Evolutionary conservation across 257 asterid species (phyloP).

Genomic region (Solanum microdontum): DNA sequence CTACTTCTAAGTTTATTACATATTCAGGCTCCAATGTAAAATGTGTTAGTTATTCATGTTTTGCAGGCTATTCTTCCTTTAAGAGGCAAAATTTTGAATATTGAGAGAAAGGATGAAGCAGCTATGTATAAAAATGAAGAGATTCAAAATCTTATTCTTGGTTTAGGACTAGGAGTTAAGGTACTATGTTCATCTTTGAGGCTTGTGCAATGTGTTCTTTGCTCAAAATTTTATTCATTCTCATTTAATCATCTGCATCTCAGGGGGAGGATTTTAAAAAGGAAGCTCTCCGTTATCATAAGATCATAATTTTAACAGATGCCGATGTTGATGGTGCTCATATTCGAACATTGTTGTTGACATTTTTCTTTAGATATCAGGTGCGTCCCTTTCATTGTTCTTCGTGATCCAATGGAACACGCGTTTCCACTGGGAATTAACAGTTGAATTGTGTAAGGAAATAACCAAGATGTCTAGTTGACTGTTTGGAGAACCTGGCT

Average conservation of each 20-base stretch:
- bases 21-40: neutral
- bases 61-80: conserved; percentile 94
- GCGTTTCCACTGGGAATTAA: neutral
- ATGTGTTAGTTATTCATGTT: conserved; percentile 4
- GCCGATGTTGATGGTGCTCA: conserved; percentile 99
- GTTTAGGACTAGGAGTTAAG: conserved; percentile 97
- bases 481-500: conserved; percentile 9
- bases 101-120: conserved; percentile 94
- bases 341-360: conserved; percentile 78
- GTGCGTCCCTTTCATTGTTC: conserved; percentile 25
- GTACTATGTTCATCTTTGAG: conserved; percentile 19
- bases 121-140: conserved; percentile 97
- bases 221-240: conserved; percentile 8
- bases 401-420: neutral
- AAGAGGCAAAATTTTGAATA: conserved; percentile 92
- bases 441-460: neutral
- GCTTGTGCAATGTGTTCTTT: neutral
- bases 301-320: conserved; percentile 89
- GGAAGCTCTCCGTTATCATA: conserved; percentile 95
- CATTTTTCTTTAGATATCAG: conserved; percentile 95
- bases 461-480: neutral
- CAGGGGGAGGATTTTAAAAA: conserved; percentile 92
- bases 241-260: conserved; percentile 3
- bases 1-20: neutral
- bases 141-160: conserved; percentile 96